These are phyloP conservation scores for Wickerhamia fluorescens DNA, from an alignment of 805 yeast species.

Conservation along the genomic window DNA sequence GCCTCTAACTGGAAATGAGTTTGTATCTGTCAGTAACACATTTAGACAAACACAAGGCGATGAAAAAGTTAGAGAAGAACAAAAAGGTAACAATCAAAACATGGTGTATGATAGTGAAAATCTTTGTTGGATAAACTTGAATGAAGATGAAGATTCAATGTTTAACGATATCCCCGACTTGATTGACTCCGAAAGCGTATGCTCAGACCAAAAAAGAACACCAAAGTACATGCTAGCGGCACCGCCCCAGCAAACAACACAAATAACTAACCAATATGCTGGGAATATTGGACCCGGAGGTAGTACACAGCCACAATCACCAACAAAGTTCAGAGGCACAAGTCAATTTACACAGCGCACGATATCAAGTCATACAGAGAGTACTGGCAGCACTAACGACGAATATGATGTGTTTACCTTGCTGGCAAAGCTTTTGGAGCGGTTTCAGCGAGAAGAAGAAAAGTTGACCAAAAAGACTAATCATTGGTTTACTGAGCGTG, in stretches of 20 bases:
- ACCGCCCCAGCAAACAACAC: too few species aligned
- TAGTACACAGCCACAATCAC: constrained; percentile 3
- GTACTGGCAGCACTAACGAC: constrained; percentile 7
- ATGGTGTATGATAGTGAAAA: constrained; percentile 57
- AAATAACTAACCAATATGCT: constrained; percentile 3
- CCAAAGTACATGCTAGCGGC: constrained; percentile 2
- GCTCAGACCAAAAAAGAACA: constrained; percentile 1
- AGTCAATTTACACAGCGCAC: constrained; percentile 34
- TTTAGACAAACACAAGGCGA: background rate
- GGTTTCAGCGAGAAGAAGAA: constrained; percentile 29
- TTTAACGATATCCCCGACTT: constrained; percentile 47
- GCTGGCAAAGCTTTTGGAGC: constrained; percentile 19
- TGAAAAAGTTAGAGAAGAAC: constrained; percentile 1
- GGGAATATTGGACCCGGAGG: constrained; percentile 1
- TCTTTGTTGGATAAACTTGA: constrained; percentile 51
- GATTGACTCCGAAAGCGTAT: constrained; percentile 14
- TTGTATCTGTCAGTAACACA: background rate
- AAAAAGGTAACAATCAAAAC: constrained; percentile 23
- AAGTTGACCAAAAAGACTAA: constrained; percentile 26
- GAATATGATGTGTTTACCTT: constrained; percentile 14
- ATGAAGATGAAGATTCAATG: constrained; percentile 28
- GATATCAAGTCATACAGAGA: constrained; percentile 20
- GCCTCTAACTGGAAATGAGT: background rate
- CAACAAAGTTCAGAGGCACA: constrained; percentile 19
- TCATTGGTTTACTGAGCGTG: constrained; percentile 32